Evolutionary conservation across 1,284 basidiomycete genomes (phyloP).

Genomic region (Cutaneotrichosporon mucoides): DNA sequence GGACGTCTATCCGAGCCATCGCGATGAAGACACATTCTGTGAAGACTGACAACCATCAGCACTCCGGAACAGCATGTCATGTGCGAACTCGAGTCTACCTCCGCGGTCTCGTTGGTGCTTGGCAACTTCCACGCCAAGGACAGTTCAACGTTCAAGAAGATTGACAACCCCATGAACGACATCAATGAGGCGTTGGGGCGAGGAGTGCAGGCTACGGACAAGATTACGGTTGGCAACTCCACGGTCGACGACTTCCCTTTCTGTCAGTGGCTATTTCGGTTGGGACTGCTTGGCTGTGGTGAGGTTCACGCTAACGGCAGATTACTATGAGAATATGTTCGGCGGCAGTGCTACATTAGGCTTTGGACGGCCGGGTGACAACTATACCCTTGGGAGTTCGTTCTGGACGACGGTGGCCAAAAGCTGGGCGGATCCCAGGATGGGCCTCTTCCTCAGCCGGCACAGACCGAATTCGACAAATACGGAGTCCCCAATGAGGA

Average conservation of each 20-base stretch:
- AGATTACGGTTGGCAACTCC: neutral
- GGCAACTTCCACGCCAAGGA: too few species aligned
- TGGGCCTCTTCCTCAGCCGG: neutral
- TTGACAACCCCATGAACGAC: too few species aligned
- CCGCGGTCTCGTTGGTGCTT: too few species aligned
- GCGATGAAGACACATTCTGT: too few species aligned
- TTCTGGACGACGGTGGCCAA: neutral
- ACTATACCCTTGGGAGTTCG: neutral
- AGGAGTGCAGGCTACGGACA: neutral
- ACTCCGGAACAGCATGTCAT: too few species aligned
- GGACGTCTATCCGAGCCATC: too few species aligned
- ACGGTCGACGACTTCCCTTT: neutral
- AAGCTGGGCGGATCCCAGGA: neutral
- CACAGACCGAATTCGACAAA: neutral
- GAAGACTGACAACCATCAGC: too few species aligned
- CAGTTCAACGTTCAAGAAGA: too few species aligned
- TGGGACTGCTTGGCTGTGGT: too few species aligned
- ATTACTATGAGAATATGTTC: neutral
- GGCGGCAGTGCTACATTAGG: neutral
- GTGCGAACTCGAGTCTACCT: too few species aligned
- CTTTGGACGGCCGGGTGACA: neutral
- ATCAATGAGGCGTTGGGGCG: too few species aligned
- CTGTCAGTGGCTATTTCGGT: neutral
- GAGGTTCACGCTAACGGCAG: neutral
- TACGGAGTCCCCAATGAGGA: neutral